Conservation (phyloP, 805 yeast species). For the Candida rishiriensis region DNA sequence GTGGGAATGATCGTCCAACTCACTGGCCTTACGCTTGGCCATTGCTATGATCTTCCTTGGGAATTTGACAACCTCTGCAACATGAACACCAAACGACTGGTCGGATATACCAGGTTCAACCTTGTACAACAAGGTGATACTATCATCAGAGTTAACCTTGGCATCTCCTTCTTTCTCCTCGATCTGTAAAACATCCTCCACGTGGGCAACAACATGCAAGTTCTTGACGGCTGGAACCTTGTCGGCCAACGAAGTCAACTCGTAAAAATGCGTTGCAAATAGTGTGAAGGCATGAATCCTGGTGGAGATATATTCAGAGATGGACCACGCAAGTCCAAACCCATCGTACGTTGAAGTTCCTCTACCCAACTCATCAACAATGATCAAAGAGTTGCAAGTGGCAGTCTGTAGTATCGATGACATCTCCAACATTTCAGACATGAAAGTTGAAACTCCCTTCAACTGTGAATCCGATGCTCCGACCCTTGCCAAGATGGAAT, state of each 20-base stretch:
- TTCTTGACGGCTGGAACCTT: conserved; percentile 64
- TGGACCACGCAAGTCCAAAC: conserved; percentile 96
- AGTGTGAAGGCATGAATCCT: conserved; percentile 72
- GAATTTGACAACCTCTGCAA: conserved; percentile 92
- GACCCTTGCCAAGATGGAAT: conserved; percentile 91
- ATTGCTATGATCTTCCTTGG: conserved; percentile 85
- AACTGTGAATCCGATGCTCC: conserved; percentile 98
- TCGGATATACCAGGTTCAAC: conserved; percentile 97
- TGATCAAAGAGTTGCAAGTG: conserved; percentile 70
- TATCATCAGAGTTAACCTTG: conserved; percentile 41
- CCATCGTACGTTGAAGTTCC: conserved; percentile 96
- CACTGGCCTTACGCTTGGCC: conserved; percentile 94
- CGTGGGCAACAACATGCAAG: conserved; percentile 90
- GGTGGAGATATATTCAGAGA: conserved; percentile 76
- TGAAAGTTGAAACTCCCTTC: conserved; percentile 94
- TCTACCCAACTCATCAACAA: conserved; percentile 94
- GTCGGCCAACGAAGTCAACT: conserved; percentile 75
- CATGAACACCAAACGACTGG: conserved; percentile 96
- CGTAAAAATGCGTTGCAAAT: conserved; percentile 98
- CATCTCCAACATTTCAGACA: conserved; percentile 95
- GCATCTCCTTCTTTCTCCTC: conserved; percentile 15
- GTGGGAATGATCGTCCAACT: conserved; percentile 61
- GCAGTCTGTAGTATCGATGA: conserved; percentile 81
- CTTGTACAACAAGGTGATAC: conserved; percentile 82
- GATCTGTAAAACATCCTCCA: conserved; percentile 41